phyloP scores from a whole-genome alignment of 345 rosid genomes.

The Brassica juncea region DNA sequence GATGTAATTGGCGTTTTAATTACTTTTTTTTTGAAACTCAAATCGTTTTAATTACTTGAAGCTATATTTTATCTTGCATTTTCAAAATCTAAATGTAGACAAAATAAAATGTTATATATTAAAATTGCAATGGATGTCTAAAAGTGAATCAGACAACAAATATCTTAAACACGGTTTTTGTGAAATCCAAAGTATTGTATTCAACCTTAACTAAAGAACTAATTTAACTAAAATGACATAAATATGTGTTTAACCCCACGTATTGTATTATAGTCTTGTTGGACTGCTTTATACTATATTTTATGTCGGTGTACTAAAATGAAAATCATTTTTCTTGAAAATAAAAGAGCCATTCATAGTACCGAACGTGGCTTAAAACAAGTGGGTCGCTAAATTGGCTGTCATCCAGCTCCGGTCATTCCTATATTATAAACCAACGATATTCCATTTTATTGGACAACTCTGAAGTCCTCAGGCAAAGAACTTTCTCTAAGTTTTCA shows the following conservation, averaged over 20 bases:
- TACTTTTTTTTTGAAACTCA: background rate
- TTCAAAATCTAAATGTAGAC: background rate
- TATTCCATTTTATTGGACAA: slow-evolving; percentile 5
- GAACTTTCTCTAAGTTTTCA: background rate
- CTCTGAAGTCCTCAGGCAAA: background rate
- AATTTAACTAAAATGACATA: background rate
- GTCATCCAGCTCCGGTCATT: slow-evolving; percentile 4
- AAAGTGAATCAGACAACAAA: background rate
- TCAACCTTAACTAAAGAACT: background rate
- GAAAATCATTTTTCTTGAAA: background rate
- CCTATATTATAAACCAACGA: slow-evolving; percentile 7
- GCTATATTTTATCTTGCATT: background rate
- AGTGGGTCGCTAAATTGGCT: slow-evolving; percentile 13
- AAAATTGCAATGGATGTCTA: background rate
- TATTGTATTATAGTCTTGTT: background rate
- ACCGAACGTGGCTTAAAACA: slow-evolving; percentile 10
- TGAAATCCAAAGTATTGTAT: background rate
- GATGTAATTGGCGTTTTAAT: background rate
- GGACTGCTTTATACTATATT: background rate
- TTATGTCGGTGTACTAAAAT: slow-evolving; percentile 23
- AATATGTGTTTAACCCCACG: background rate
- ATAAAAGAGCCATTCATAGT: background rate
- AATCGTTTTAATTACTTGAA: background rate
- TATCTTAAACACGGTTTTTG: background rate
- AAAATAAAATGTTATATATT: background rate